Evolutionary conservation across 2,329 filamentous ascomycete genomes (phyloP).

Genomic region (Stagonosporopsis chrysanthemi): DNA sequence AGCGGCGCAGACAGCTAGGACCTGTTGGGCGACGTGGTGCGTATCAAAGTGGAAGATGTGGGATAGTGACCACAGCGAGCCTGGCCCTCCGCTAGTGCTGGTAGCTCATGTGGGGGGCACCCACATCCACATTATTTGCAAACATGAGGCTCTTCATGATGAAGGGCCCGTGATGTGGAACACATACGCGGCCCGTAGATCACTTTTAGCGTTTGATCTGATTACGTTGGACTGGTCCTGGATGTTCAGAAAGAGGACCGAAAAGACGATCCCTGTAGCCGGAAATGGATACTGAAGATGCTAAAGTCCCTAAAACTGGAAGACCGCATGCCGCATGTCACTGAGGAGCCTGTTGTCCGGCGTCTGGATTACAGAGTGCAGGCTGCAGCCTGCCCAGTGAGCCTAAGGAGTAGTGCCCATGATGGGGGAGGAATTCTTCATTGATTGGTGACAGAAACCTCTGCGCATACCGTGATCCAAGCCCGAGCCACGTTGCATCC

Average conservation of each 20-base stretch:
- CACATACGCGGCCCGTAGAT: constrained; percentile 7
- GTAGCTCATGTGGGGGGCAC: constrained; percentile 19
- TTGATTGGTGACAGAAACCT: background rate
- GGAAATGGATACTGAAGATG: background rate
- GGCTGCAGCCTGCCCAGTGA: background rate
- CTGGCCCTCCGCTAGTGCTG: constrained; percentile 4
- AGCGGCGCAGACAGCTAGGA: background rate
- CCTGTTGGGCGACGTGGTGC: background rate
- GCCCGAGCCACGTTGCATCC: background rate
- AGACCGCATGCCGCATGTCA: constrained; percentile 4
- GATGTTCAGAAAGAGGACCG: background rate
- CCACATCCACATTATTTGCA: constrained; percentile 12
- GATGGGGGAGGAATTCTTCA: background rate
- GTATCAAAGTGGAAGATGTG: background rate
- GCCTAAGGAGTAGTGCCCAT: background rate
- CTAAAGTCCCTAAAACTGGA: background rate
- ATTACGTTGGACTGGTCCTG: background rate
- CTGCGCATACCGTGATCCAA: background rate
- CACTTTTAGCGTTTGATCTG: background rate
- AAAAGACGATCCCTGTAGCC: background rate
- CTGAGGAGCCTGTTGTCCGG: background rate
- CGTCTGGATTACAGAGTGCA: background rate
- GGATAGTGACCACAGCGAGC: background rate
- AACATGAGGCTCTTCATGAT: constrained; percentile 7
- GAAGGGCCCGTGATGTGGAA: constrained; percentile 1